phyloP scores from a whole-genome alignment of 441 rosid genomes.

The Erodium trifolium region DNA sequence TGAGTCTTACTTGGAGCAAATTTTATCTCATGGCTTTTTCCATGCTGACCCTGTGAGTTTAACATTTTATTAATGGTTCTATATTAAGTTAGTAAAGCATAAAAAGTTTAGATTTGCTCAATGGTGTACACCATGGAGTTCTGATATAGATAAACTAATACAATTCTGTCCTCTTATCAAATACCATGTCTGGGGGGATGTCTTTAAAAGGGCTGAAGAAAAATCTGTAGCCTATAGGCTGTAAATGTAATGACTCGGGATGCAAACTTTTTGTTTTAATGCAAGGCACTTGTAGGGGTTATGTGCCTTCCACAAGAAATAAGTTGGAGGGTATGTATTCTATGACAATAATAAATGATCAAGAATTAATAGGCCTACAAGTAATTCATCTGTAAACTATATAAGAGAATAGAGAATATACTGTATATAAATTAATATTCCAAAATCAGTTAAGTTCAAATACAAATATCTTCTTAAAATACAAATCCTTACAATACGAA shows the following conservation, averaged over 20 bases:
- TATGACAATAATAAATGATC: too few relatives aligned
- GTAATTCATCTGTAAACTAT: too few relatives aligned
- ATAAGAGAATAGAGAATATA: too few relatives aligned
- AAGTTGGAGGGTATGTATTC: neutral
- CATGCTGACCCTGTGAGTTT: constrained; percentile 93
- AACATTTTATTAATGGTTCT: neutral
- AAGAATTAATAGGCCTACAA: too few relatives aligned
- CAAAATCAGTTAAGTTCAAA: too few relatives aligned
- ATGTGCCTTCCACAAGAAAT: neutral
- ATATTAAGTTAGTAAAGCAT: neutral
- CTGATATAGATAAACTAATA: neutral
- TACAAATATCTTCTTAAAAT: too few relatives aligned
- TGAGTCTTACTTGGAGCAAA: constrained; percentile 97
- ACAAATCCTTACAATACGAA: too few relatives aligned
- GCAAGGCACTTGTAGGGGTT: neutral
- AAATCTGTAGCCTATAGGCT: neutral
- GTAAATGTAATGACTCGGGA: neutral
- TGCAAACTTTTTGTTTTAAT: neutral
- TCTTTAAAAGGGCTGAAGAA: neutral
- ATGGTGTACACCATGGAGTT: neutral
- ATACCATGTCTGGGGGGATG: neutral
- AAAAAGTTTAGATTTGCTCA: neutral
- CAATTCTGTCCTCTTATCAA: neutral
- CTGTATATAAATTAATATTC: too few relatives aligned
- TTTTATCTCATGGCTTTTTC: constrained; percentile 93